These are phyloP conservation scores for Inga leiocalycina DNA, from an alignment of 306 rosid species.

Conservation along the genomic window DNA sequence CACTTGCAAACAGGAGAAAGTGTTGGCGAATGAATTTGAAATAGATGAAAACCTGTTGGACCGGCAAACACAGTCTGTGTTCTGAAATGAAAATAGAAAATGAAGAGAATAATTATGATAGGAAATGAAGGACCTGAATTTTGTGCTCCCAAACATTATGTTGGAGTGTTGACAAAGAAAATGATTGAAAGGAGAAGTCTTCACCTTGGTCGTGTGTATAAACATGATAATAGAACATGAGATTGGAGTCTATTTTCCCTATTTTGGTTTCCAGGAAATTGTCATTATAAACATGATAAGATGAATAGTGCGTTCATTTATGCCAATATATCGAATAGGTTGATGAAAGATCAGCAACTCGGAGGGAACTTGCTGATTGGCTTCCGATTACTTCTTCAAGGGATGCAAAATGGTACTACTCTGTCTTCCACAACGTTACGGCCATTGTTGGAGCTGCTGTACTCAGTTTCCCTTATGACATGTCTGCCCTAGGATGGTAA, in stretches of 20 bases:
- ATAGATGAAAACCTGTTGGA: neutral
- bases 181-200: neutral
- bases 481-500: constrained; percentile 78
- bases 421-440: constrained; percentile 74
- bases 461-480: constrained; percentile 60
- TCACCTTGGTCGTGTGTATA: neutral
- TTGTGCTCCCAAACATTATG: neutral
- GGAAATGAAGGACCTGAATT: neutral
- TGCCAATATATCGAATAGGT: constrained; percentile 23
- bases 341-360: constrained; percentile 38
- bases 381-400: constrained; percentile 80
- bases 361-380: constrained; percentile 65
- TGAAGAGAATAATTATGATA: neutral
- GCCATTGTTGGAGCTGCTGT: constrained; percentile 95
- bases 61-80: neutral
- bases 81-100: neutral
- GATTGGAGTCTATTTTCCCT: neutral
- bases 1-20: constrained; percentile 3
- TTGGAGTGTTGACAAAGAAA: neutral
- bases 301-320: neutral
- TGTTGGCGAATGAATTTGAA: neutral
- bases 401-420: constrained; percentile 37
- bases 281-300: no score
- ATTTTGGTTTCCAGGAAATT: no score
- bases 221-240: neutral